phyloP scores from a whole-genome alignment of 1,284 basidiomycete species.

The Bothia castanella region DNA sequence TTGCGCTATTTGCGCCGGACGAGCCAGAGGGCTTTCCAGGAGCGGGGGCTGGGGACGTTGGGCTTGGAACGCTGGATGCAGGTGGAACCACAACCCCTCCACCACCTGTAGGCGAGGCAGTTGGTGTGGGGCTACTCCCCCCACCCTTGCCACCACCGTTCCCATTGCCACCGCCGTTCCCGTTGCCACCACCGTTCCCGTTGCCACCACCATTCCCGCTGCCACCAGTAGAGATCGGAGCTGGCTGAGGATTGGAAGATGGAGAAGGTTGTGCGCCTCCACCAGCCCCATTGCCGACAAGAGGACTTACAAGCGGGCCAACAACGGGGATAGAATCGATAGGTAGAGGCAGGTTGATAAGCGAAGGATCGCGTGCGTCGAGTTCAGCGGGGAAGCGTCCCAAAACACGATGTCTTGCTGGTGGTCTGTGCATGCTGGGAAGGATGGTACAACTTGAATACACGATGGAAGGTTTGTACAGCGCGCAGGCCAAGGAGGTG shows the following conservation, averaged over 20 bases:
- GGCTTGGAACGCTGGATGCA: background rate
- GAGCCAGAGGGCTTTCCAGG: background rate
- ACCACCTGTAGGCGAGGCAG: background rate
- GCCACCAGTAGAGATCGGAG: slow-evolving; percentile 2
- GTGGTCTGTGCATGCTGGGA: slow-evolving; percentile 14
- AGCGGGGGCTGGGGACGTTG: background rate
- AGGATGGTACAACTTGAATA: slow-evolving; percentile 7
- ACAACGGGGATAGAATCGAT: slow-evolving; percentile 37
- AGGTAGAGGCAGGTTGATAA: slow-evolving; percentile 40
- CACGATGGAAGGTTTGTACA: too few species aligned
- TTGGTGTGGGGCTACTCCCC: background rate
- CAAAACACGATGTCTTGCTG: slow-evolving; percentile 13
- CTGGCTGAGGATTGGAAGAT: background rate
- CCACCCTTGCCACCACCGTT: slow-evolving; percentile 9
- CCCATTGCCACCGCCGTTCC: background rate
- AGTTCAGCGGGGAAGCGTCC: slow-evolving; percentile 19
- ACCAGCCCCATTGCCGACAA: slow-evolving; percentile 28
- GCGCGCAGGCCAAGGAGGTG: too few species aligned
- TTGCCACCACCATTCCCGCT: background rate
- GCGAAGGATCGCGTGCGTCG: slow-evolving; percentile 38
- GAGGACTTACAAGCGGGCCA: slow-evolving; percentile 34
- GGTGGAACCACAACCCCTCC: background rate
- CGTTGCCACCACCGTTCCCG: slow-evolving; percentile 1
- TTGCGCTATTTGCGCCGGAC: background rate
- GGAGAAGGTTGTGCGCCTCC: slow-evolving; percentile 14